Conservation (phyloP, 345 rosid species). For the Angophora floribunda region DNA sequence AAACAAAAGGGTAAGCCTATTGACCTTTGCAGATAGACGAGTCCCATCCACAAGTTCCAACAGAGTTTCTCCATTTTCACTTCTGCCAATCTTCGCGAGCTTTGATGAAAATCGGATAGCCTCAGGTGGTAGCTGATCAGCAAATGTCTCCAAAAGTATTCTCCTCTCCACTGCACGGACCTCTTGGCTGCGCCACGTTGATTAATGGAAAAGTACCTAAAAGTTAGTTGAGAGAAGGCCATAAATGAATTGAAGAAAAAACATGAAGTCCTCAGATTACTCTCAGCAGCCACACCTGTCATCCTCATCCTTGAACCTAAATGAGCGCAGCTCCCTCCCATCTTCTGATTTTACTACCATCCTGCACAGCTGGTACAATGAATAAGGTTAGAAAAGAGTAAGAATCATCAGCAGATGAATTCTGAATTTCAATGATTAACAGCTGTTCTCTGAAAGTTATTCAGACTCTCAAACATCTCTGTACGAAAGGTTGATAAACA, state of each 20-base stretch:
- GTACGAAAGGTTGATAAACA: neutral
- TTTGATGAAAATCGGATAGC: slow-evolving; percentile 62
- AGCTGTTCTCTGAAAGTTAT: neutral
- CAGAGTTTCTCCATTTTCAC: slow-evolving; percentile 33
- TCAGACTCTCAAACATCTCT: neutral
- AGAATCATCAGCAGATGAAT: neutral
- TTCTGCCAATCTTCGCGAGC: slow-evolving; percentile 37
- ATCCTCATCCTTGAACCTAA: slow-evolving; percentile 87
- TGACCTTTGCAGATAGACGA: slow-evolving; percentile 52
- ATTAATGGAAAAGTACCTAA: neutral
- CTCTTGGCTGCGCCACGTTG: slow-evolving; percentile 52
- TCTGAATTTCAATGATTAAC: neutral
- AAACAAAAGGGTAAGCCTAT: neutral
- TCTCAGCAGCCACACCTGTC: slow-evolving; percentile 27
- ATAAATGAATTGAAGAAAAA: neutral
- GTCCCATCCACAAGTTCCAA: slow-evolving; percentile 60
- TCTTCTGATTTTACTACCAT: slow-evolving; percentile 72
- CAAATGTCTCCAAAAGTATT: slow-evolving; percentile 74
- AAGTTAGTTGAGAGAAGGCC: neutral
- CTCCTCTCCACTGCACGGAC: slow-evolving; percentile 90
- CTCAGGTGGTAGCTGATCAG: slow-evolving; percentile 53
- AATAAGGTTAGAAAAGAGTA: slow-evolving; percentile 24
- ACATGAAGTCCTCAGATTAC: neutral
- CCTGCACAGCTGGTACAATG: slow-evolving; percentile 81
- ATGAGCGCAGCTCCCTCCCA: slow-evolving; percentile 82